A percentile compares a stretch with the other conserved stretches of the same genome.
These are phyloP conservation scores for Cryptococcus sp. DNA, from an alignment of 1,284 basidiomycete species.

Conservation along the genomic window DNA sequence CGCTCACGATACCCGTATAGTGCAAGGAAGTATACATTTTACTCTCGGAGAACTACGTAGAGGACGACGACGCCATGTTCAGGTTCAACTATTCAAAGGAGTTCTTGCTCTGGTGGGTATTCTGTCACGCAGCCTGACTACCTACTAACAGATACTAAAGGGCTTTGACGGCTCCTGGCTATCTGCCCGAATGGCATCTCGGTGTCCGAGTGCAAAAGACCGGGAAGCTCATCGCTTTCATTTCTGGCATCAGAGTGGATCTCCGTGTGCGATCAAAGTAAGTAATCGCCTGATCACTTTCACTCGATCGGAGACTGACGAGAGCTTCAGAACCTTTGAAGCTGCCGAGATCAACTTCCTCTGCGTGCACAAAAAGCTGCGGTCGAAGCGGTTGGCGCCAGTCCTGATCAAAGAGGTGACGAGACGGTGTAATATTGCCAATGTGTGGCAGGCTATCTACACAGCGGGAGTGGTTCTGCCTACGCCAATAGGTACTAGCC, in stretches of 20 bases:
- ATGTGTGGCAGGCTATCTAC: slow-evolving; percentile 97
- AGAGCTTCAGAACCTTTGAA: slow-evolving; percentile 61
- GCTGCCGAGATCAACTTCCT: slow-evolving; percentile 96
- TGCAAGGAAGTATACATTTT: slow-evolving; percentile 90
- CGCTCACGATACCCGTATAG: slow-evolving; percentile 52
- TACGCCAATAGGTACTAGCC: slow-evolving; percentile 81
- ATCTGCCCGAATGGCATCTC: slow-evolving; percentile 90
- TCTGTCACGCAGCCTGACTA: slow-evolving; percentile 7
- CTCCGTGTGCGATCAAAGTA: slow-evolving; percentile 78
- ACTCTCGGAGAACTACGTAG: slow-evolving; percentile 91
- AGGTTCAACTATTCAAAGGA: slow-evolving; percentile 95
- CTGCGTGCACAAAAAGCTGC: slow-evolving; percentile 96
- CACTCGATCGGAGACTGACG: not conserved
- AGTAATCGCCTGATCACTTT: slow-evolving; percentile 36
- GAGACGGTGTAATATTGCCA: slow-evolving; percentile 82
- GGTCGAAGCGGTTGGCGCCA: slow-evolving; percentile 92
- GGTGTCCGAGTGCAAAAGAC: slow-evolving; percentile 89
- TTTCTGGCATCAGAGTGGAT: slow-evolving; percentile 87
- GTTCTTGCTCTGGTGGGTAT: slow-evolving; percentile 81
- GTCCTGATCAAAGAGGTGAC: slow-evolving; percentile 99
- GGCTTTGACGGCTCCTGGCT: slow-evolving; percentile 93
- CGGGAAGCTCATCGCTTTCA: slow-evolving; percentile 96
- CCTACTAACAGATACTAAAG: slow-evolving; percentile 54
- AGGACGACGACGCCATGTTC: slow-evolving; percentile 94
- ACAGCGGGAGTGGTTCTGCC: slow-evolving; percentile 89